A percentile compares a stretch with the other conserved stretches of the same genome.
These are phyloP conservation scores for Penicillium hordei DNA, from an alignment of 2,329 filamentous ascomycete species.

Conservation along the genomic window DNA sequence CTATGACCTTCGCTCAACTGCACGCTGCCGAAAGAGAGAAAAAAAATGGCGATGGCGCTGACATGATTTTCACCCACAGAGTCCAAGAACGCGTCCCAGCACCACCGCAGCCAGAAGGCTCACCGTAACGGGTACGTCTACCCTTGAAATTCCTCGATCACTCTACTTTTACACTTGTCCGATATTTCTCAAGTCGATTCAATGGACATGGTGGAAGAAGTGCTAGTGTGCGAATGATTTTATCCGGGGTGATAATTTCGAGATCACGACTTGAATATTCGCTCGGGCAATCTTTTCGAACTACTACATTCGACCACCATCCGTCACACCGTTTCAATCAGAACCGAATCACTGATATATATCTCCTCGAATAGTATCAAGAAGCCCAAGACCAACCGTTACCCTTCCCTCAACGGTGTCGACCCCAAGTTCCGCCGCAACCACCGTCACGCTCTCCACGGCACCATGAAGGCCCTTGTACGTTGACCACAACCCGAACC, in stretches of 20 bases:
- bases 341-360: conserved; percentile 27
- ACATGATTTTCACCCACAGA: conserved; percentile 56
- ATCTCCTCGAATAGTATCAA: conserved; percentile 72
- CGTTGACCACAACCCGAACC: conserved; percentile 40
- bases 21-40: neutral
- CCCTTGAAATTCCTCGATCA: conserved; percentile 14
- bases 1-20: conserved; percentile 1
- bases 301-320: conserved; percentile 2
- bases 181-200: neutral
- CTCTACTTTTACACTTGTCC: neutral
- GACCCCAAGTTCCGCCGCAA: conserved; percentile 99
- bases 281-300: conserved; percentile 1
- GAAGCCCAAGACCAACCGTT: conserved; percentile 99
- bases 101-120: conserved; percentile 98
- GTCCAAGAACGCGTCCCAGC: conserved; percentile 99
- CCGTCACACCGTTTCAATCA: neutral
- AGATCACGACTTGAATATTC: conserved; percentile 5
- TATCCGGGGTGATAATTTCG: neutral
- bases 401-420: conserved; percentile 97
- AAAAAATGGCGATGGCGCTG: conserved; percentile 23
- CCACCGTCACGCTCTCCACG: conserved; percentile 99
- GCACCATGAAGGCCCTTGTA: conserved; percentile 97
- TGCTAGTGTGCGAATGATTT: neutral
- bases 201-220: conserved; percentile 1
- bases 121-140: conserved; percentile 92